Base-by-base conservation (phyloP, 2,329 filamentous ascomycete genomes). In the Neoascochyta sp. region DNA sequence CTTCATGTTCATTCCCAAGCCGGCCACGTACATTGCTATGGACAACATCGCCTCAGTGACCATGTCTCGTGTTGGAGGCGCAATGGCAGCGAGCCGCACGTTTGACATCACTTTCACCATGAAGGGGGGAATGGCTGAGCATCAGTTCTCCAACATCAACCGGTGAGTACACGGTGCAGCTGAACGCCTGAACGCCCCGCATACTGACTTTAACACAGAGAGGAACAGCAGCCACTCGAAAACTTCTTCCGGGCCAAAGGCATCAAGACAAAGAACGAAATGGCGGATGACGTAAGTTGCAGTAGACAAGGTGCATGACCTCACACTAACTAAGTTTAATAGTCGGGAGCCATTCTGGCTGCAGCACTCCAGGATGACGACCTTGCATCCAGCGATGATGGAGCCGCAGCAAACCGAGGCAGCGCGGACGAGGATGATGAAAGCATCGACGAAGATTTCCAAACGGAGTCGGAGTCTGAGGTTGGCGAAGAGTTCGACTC, bases 111-210 rank as follows among this genome's bases (percentile, higher is more conserved):
- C 88, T 0, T 86, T 98, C 36, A 81, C 81, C 32, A 76, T 95
- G 70, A 96, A 95, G 74, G 79, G 74, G 47, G 86, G 85, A n/a
- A 75, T 78, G 29, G 84, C 85, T 34, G 88, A 94, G 55, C 87
- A 89, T 51, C 89, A 95, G 57, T 98, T 98, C 70, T 95, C 88
- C 68, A 98, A 98, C 71, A 98, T 98, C 64, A 98, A 95, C 63
- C 84, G 90, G 74, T 76, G 61, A 50, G 67, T 46, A 16, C 11
- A 17, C 25, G 11, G 4, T n/a, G n/a, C n/a, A n/a, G n/a, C 22
- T 9, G n/a, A 24, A 9, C 3, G 24, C 11, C 6, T 22, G 11
- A 8, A 27, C 2, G 10, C 9, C 23, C 12, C 36, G 33, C 27
- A 35, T 29, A 27, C 35, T 48, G 46, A 60, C 27, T 56, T 41